Base-by-base conservation (phyloP, 495 filamentous ascomycete species). In the Penicillium fimorum region DNA sequence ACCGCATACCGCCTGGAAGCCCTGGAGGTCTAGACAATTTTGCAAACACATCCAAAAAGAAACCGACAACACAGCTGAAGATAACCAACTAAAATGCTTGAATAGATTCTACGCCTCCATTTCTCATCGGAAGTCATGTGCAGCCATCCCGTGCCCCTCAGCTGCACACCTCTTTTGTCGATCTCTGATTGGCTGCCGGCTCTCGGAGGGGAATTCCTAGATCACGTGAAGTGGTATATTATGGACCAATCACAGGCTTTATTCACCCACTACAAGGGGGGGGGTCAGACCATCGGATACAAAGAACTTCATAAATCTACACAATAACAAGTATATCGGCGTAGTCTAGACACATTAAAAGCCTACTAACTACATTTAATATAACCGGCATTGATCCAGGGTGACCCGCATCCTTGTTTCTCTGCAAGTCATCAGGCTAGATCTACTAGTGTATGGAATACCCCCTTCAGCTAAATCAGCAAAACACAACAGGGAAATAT, bases 101-200 rank as follows among this genome's bases (percentile, higher is more conserved):
- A 37, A 35, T 37, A 9, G 22, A 24, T 49, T 32, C 38, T 27
- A 20, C 47, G 47, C 33, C 41, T 53, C 41, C 41, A 35, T 53
- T 30, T 37, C 25, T 33, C n/a, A 25, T 43, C n/a, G 40, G 7
- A 61, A 67, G 66, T 76, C 74, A 79, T 71, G 72, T 76, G 75
- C 66, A 61, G 50, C 43, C 57, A 68, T 74, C 74, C 73, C 74
- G 73, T 76, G 76, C 70, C 72, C 70, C 69, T 67, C 67, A 24
- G 42, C 52, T 46, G 43, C 43, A 4, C 29, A 38, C 32, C 13
- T 7, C 10, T 0, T 35, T 37, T 27, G n/a, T 7, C 2, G 42
- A 0, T 6, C 11, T 32, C 47, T 74, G 65, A 78, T 78, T 78
- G 71, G 74, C 49, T 47, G 30, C 30, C 55, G 29, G 47, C 46